Base-by-base conservation (phyloP, 2,329 filamentous ascomycete genomes). In the Aureobasidium melanogenum region DNA sequence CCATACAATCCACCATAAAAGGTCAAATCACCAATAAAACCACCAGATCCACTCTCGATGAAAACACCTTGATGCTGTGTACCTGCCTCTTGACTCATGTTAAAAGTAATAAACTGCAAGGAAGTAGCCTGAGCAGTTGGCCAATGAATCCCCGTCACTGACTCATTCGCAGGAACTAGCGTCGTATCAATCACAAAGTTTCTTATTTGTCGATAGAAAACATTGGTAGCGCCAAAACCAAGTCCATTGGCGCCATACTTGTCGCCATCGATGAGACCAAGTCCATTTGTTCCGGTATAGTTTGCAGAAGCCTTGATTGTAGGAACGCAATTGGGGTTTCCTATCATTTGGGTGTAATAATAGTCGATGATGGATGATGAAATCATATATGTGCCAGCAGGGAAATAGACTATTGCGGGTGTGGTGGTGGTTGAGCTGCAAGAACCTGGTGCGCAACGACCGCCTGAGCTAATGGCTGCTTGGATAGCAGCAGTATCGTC, bases 401-500 rank as follows among this genome's bases (percentile, higher is more conserved):
- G 76, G 64, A 79, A 75, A 65, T 72, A 43, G 22, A 43, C 39
- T 5, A 79, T 69, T 58, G 75, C 76, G 67, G 72, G 68, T 19
- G 69, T 68, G 32, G 69, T 64, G 8, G 61, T 52, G 5, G 77
- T 73, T 5, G 73, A 75, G n/a, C 67, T 65, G 64, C 77, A 77
- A 14, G 66, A 64, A 5, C 73, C 72, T 9, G 75, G 76, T 22
- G 68, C 73, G 64, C 77, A 79, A 36, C 77, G 69, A 48, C 70
- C 69, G 14, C 50, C 61, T 12, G 41, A 55, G 78, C 74, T 76
- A 28, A 97, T 84, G 52, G 91, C 80, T 59, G 82, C 82, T 74
- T 97, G 91, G 69, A 97, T 88, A 19, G 87, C 89, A 5, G 81
- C 83, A 14, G 92, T 97, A 70, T 97, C 94, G 68, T 97, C 93